Evolutionary conservation across 2,329 filamentous ascomycete species (phyloP), one percentile per base, ranked within the genome.

Genomic region (Chaetomium olivaceum): DNA sequence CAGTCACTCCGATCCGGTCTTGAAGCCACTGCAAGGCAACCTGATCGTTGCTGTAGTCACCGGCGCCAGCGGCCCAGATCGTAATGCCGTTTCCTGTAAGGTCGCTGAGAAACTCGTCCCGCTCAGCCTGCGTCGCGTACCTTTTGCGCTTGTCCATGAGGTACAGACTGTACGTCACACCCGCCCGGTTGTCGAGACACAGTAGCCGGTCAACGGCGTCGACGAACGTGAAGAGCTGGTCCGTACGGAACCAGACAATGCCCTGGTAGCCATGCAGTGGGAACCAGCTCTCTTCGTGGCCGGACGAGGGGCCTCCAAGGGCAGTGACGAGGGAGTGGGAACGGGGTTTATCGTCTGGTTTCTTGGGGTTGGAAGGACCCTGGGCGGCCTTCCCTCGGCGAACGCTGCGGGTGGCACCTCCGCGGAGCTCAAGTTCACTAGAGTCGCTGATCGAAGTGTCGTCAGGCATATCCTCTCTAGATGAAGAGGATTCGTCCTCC

Each of bases 131-230:
- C 12, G 36, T 43, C 12, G 55, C 25, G 57, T 70, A 69, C 2
- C 58, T n/a, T 39, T 62, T 62, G 19, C 14, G 39, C 23, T 62
- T 67, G 60, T 73, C 71, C 21, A 70, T 51, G 3, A 70, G 4
- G 46, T 68, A 68, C 54, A 73, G 50, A 3, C 57, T 69, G 65
- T 73, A 72, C 0, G 56, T 43, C 2, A 71, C 66, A 6, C 70
- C 69, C 4, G 66, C 68, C 9, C 69, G 67, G 58, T 62, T 69
- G 36, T 69, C 70, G 6, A 72, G 67, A 46, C 68, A 50, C 12
- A 73, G 62, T 8, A 73, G 69, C 6, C 72, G 68, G 58, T 71
- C 70, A 19, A 73, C 68, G 4, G 72, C 72, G 57, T 73, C 71
- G 57, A 73, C 68, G 51, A 71, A 72, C n/a, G 62, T 70, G 58